Percentiles rank a stretch among this genome's conserved stretches.
phyloP scores from a whole-genome alignment of 305 asterid genomes.

The Solanum hybrid region DNA sequence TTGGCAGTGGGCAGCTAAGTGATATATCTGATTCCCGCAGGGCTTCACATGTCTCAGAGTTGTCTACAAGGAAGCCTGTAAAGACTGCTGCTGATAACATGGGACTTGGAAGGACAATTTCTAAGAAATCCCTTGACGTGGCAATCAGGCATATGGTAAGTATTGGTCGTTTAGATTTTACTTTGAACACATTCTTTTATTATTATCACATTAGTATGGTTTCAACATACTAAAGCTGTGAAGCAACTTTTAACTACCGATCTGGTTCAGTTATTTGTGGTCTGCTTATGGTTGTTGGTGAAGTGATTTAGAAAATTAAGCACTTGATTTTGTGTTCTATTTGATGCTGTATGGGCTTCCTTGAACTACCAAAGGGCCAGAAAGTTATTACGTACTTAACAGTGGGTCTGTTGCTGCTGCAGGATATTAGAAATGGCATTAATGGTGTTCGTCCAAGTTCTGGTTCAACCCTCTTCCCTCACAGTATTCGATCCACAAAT shows the following conservation, averaged over 20 bases:
- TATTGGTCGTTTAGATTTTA: background rate
- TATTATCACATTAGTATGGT: background rate
- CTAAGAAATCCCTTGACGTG: conserved; percentile 90
- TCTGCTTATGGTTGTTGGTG: background rate
- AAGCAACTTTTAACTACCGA: background rate
- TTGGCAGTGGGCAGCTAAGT: conserved; percentile 39
- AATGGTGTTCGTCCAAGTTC: conserved; percentile 56
- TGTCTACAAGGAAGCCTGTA: conserved; percentile 54
- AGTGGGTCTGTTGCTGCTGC: conserved; percentile 29
- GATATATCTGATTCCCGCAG: conserved; percentile 52
- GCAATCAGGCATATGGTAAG: conserved; percentile 91
- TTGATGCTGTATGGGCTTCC: background rate
- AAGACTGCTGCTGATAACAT: conserved; percentile 64
- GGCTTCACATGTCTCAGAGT: conserved; percentile 31
- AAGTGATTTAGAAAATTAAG: background rate
- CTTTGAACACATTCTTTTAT: background rate
- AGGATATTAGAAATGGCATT: conserved; percentile 72
- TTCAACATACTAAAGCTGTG: background rate
- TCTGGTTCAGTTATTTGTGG: background rate
- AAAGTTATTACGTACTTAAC: background rate
- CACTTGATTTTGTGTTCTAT: background rate
- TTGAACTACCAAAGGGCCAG: background rate
- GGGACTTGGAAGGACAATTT: conserved; percentile 83
- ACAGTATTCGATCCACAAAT: conserved; percentile 75
- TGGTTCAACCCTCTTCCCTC: conserved; percentile 84